Percentiles rank a stretch among this genome's conserved stretches.
Conservation (phyloP, 306 rosid species). For the Canavalia gladiata region DNA sequence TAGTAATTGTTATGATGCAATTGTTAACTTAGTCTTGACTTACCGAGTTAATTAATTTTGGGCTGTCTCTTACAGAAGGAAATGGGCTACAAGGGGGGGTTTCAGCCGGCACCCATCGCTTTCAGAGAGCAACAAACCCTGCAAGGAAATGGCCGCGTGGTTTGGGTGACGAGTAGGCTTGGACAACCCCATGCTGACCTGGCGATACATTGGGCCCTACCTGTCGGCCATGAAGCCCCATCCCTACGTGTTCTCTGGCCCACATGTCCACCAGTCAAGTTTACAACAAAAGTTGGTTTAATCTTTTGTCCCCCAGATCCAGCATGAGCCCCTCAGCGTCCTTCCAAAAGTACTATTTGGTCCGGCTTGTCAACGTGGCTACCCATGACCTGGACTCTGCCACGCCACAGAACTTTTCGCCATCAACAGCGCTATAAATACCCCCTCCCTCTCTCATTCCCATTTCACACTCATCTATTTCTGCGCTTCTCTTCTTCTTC, state of each 20-base stretch:
- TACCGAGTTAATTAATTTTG: background rate
- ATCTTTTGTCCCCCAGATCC: conserved; percentile 39
- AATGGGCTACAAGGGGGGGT: conserved; percentile 48
- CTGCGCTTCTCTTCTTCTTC: background rate
- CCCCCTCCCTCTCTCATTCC: background rate
- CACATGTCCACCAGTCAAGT: conserved; percentile 52
- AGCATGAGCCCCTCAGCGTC: conserved; percentile 42
- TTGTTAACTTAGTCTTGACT: background rate
- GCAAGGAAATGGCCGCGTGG: conserved; percentile 56
- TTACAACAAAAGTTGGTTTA: background rate
- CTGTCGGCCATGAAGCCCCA: conserved; percentile 51
- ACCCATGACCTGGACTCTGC: conserved; percentile 41
- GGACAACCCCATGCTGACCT: conserved; percentile 48
- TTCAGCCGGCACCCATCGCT: conserved; percentile 71
- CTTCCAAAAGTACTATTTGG: conserved; percentile 46
- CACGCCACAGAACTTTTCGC: background rate
- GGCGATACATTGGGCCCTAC: conserved; percentile 58
- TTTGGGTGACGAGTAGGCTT: conserved; percentile 53
- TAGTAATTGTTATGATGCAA: too few relatives aligned
- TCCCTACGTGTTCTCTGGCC: conserved; percentile 65
- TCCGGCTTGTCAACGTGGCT: conserved; percentile 27
- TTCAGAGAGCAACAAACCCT: conserved; percentile 52
- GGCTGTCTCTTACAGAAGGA: conserved; percentile 38
- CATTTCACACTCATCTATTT: background rate
- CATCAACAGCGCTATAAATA: conserved; percentile 53